Evolutionary conservation across 1,139 yeast species (phyloP).

Genomic region (Sugiyamaella japonica): DNA sequence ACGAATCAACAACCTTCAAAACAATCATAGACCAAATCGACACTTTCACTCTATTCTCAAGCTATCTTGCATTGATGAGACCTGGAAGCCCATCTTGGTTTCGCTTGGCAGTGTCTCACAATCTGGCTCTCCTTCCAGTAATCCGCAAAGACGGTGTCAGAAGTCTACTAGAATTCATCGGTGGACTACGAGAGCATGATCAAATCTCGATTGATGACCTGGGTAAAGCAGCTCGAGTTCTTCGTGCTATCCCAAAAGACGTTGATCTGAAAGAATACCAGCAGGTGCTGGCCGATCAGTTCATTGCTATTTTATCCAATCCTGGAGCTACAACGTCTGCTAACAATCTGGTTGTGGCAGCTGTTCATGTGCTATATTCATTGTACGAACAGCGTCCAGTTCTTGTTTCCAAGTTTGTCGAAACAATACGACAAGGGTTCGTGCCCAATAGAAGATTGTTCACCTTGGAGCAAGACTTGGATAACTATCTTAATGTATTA

Average conservation of each 20-base stretch:
- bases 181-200: conserved; percentile 75
- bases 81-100: conserved; percentile 39
- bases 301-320: conserved; percentile 51
- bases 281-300: conserved; percentile 56
- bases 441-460: conserved; percentile 1
- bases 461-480: conserved; percentile 49
- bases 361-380: conserved; percentile 54
- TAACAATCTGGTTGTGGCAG: conserved; percentile 49
- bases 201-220: conserved; percentile 60
- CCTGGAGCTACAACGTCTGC: background rate
- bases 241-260: conserved; percentile 60
- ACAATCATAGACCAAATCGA: conserved; percentile 32
- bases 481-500: conserved; percentile 64
- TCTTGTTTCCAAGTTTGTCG: conserved; percentile 56
- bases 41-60: conserved; percentile 37
- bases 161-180: conserved; percentile 69
- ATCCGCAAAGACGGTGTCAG: conserved; percentile 67
- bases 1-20: conserved; percentile 3
- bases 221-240: conserved; percentile 61
- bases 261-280: conserved; percentile 54
- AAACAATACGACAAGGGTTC: background rate
- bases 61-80: conserved; percentile 35
- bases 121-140: conserved; percentile 55
- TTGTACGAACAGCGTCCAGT: conserved; percentile 54
- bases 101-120: conserved; percentile 42